Base-by-base conservation (phyloP, 2,329 filamentous ascomycete species). In the Gliomastix tumulicola region DNA sequence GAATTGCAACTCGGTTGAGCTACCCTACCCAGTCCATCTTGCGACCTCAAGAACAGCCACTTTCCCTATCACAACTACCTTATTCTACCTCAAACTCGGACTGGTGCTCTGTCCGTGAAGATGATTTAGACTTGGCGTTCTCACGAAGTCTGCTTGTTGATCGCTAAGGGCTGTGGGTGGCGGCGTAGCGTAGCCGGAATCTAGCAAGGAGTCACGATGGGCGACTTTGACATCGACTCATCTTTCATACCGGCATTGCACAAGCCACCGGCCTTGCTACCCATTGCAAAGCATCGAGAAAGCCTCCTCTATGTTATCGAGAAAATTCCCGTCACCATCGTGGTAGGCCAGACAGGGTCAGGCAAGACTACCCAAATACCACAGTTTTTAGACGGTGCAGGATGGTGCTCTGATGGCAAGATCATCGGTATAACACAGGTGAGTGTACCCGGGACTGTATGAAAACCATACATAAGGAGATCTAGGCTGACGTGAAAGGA, bases 261-360 rank as follows among this genome's bases (percentile, higher is more conserved):
- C 61, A 95, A 92, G 54, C 89, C 90, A 1, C 66, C 88, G 5
- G 74, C 83, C 7, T 66, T 96, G 3, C 71, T 98, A 3, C 90
- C 92, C 1, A 96, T 98, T 43, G 79, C 89, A 21, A 84, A 84
- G 46, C 83, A 97, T 49, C 79, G 79, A 44, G 73, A 92, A 39
- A 79, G 72, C 37, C 67, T 98, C 3, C 73, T 96, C 3, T 97
- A 95, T 60, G 72, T 89, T 12, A 76, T 96, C 40, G 90, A 97
- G 57, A 88, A 78, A 7, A 78, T 79, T 44, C 82, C 85, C 0
- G 82, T 97, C 39, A 90, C 86, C 1, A 87, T 97, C 35, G 79
- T 97, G 11, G 80, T 97, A 37, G 92, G 90, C 8, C 88, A 96
- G 55, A 97, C 92, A 2, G 92, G 92, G 5, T 94, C 86, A 18